Percentiles rank a stretch among this genome's conserved stretches.
phyloP scores from a whole-genome alignment of 192 early-diverging fungal species.

The Coemansia sp. region DNA sequence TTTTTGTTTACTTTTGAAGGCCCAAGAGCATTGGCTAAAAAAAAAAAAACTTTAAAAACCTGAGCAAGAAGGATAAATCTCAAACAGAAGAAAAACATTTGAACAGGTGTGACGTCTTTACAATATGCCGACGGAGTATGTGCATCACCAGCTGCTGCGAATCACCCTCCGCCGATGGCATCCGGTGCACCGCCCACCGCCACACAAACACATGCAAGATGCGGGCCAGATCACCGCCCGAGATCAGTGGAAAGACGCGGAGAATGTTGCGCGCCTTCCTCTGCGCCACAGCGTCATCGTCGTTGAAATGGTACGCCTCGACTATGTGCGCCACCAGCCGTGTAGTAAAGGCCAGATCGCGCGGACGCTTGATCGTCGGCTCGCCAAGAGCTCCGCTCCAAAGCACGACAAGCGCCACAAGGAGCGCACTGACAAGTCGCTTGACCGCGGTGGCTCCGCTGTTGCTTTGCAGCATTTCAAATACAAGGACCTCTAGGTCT shows the following conservation, averaged over 20 bases:
- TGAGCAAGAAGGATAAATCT: neutral
- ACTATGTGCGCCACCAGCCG: slow-evolving; percentile 19
- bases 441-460: slow-evolving; percentile 13
- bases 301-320: slow-evolving; percentile 17
- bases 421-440: slow-evolving; percentile 30
- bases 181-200: slow-evolving; percentile 40
- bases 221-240: slow-evolving; percentile 31
- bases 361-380: slow-evolving; percentile 20
- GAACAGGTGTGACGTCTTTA: slow-evolving; percentile 34
- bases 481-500: slow-evolving; percentile 25
- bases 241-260: slow-evolving; percentile 22
- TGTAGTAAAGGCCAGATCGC: slow-evolving; percentile 33
- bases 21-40: too few species aligned
- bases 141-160: slow-evolving; percentile 30
- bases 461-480: slow-evolving; percentile 12
- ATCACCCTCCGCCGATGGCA: slow-evolving; percentile 39
- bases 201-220: slow-evolving; percentile 46
- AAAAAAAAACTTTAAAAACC: too few species aligned
- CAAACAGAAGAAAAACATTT: neutral
- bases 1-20: too few species aligned
- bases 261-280: slow-evolving; percentile 5
- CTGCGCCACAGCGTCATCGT: slow-evolving; percentile 3
- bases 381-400: slow-evolving; percentile 48
- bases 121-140: slow-evolving; percentile 36
- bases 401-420: slow-evolving; percentile 34